Evolutionary conservation across 2,329 filamentous ascomycete genomes (phyloP).

Genomic region (Verticillium alfalfae): DNA sequence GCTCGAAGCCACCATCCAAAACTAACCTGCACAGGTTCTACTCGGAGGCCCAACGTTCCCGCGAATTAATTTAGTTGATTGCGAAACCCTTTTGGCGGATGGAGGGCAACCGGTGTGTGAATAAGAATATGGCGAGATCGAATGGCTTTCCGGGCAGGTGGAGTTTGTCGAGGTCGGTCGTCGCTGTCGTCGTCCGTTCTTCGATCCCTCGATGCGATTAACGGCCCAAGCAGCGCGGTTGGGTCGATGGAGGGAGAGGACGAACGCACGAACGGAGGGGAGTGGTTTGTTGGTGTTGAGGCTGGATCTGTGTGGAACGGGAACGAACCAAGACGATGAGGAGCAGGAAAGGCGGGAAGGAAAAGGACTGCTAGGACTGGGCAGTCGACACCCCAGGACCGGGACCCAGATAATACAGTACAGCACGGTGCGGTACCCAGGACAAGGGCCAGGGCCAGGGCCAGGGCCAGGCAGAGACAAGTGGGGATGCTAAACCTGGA

Average conservation of each 20-base stretch:
- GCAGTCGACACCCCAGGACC: not conserved
- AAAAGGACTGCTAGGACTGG: not conserved
- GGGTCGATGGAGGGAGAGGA: not conserved
- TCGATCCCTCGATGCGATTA: not conserved
- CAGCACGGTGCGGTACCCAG: not conserved
- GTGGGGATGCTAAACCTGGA: not conserved
- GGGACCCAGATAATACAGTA: not conserved
- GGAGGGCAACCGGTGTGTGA: no score
- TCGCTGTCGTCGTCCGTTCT: not conserved
- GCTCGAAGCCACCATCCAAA: not conserved
- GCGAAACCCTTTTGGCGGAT: no score
- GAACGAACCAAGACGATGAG: not conserved
- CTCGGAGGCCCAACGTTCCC: not conserved
- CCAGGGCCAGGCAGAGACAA: not conserved
- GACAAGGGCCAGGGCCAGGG: not conserved
- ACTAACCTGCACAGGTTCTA: not conserved
- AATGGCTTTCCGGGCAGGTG: not conserved
- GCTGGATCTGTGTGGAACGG: not conserved
- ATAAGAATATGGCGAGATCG: no score
- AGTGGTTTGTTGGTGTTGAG: not conserved
- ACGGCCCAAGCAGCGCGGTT: not conserved
- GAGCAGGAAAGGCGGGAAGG: not conserved
- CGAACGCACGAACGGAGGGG: not conserved
- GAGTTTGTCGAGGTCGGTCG: not conserved
- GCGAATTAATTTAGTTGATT: no score